These are phyloP conservation scores for Penicillium sp. DNA, from an alignment of 2,329 filamentous ascomycete species.

Conservation along the genomic window DNA sequence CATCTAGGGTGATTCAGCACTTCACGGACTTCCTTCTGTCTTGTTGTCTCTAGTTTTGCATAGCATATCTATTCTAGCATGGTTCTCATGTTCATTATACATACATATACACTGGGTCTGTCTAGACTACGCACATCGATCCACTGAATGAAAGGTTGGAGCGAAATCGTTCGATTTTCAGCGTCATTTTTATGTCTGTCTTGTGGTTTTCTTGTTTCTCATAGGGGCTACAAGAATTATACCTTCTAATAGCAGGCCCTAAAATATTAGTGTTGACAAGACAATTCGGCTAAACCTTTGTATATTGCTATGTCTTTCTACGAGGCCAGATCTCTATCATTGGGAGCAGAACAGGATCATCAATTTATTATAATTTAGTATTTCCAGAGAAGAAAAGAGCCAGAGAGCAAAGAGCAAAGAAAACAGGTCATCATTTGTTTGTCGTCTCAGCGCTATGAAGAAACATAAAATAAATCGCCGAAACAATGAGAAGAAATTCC, in stretches of 20 bases:
- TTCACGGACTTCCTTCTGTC: not conserved
- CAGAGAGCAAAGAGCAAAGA: not conserved
- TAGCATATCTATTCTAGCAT: slow-evolving; percentile 9
- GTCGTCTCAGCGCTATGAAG: slow-evolving; percentile 26
- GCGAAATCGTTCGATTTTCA: not conserved
- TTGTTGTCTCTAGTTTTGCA: slow-evolving; percentile 2
- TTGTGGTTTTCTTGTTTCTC: not conserved
- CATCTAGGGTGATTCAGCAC: not conserved
- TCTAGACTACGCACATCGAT: not conserved
- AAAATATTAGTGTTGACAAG: not conserved
- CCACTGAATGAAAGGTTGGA: not conserved
- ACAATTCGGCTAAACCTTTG: not conserved
- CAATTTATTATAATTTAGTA: not conserved
- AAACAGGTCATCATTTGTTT: slow-evolving; percentile 23
- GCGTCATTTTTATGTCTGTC: not conserved
- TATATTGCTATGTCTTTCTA: not conserved
- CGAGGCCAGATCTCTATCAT: not conserved
- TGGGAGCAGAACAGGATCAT: not conserved
- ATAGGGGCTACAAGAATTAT: not conserved
- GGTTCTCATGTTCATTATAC: slow-evolving; percentile 3
- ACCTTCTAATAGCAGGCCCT: not conserved
- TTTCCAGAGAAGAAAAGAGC: not conserved
- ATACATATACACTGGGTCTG: not conserved
- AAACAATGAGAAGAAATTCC: slow-evolving; percentile 12
- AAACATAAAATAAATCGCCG: slow-evolving; percentile 15